phyloP scores from a whole-genome alignment of 2,329 filamentous ascomycete genomes.

The Colletotrichum chrysophilum region DNA sequence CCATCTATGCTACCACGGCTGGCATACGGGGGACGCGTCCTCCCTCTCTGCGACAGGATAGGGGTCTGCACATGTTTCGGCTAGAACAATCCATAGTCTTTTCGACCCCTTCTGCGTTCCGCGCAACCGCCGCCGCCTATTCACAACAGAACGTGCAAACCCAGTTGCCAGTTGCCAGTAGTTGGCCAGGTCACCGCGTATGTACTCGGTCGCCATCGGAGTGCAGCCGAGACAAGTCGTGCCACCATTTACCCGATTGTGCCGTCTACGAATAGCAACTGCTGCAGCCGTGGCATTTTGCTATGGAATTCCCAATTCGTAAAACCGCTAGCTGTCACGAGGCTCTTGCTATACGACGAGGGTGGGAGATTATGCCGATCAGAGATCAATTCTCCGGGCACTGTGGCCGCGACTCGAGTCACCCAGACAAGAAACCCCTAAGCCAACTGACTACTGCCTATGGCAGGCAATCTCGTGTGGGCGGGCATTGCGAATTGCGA shows the following conservation, averaged over 20 bases:
- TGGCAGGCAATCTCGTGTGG: slow-evolving; percentile 6
- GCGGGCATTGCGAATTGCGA: slow-evolving; percentile 1
- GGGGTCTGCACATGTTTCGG: slow-evolving; percentile 13
- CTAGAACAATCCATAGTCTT: slow-evolving; percentile 8
- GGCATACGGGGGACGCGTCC: neutral
- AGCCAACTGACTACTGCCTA: neutral
- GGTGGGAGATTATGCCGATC: neutral
- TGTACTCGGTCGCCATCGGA: neutral
- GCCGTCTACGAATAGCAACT: neutral
- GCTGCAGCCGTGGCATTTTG: neutral
- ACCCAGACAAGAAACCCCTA: neutral
- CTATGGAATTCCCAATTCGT: neutral
- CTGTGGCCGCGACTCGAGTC: neutral
- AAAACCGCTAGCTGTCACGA: neutral
- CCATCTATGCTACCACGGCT: neutral
- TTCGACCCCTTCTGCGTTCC: neutral
- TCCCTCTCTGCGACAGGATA: slow-evolving; percentile 1
- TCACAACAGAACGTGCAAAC: neutral
- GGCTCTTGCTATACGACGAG: neutral
- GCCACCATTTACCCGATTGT: neutral
- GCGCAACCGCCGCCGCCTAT: neutral
- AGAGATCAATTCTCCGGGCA: neutral
- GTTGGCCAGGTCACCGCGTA: neutral
- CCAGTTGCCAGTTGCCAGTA: neutral
- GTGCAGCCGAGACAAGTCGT: neutral